Evolutionary conservation across 2,329 filamentous ascomycete genomes (phyloP), one percentile per base, ranked within the genome.

Genomic region (Diaporthe sp.): DNA sequence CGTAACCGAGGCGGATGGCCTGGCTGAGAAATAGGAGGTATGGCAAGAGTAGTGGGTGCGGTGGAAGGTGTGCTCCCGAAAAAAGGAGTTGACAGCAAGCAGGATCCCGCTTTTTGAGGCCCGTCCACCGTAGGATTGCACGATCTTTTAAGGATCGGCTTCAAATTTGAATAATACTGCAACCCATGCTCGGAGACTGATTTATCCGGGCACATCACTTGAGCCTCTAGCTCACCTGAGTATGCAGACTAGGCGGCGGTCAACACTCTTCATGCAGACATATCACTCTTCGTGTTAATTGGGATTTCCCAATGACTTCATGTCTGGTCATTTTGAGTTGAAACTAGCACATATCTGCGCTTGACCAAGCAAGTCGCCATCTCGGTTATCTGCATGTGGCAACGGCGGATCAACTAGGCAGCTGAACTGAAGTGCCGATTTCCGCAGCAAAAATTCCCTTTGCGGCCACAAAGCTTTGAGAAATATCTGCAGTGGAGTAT

Each of bases 21-120:
- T 64, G 60, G 25, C 10, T 38, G 17, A 40, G 38, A 22, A 30
- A 64, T 30, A 45, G 38, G 58, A 45, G 38, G 45, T 13, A 17
- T 45, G 38, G 38, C n/a, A 17, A 61, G 58, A 61, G 7, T 8
- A 28, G 58, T 45, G 58, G 58, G 25, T 64, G 58, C 25, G 28
- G 15, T 64, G 58, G 38, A 64, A 64, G 58, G 58, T 45, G 38
- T 45, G 58, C 15, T 38, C 58, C 58, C 38, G 58, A 45, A 45
- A 64, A 64, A 45, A 64, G 40, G 13, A 61, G 25, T 30, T 45
- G 58, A 30, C 58, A 64, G 38, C 58, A 64, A 19, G 38, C 35
- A 19, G 38, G 30, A 45, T 64, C 38, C 55, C 25, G 38, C 38
- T 45, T 45, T 64, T 64, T 13, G 38, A 45, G 38, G 7, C 25